These are phyloP conservation scores for Aspergillus felis DNA, from an alignment of 2,329 filamentous ascomycete genomes.

Conservation along the genomic window DNA sequence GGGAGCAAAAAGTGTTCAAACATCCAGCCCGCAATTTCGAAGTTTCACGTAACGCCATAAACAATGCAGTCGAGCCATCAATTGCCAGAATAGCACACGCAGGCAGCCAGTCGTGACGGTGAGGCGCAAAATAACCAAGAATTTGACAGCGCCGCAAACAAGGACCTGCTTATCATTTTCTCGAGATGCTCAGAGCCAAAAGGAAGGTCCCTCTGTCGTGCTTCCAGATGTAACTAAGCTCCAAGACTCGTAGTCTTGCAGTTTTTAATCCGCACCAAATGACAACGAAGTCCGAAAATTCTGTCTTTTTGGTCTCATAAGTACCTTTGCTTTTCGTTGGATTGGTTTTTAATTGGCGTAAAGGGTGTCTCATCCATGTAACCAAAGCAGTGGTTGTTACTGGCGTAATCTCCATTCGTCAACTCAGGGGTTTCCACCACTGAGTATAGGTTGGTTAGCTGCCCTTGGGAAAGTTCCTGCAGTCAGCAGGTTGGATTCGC, in stretches of 20 bases:
- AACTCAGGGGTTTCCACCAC: constrained; percentile 32
- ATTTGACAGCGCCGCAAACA: neutral
- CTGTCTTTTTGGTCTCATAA: neutral
- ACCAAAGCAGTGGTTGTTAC: neutral
- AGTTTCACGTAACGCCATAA: constrained; percentile 31
- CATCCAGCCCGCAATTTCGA: constrained; percentile 29
- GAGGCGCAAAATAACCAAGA: neutral
- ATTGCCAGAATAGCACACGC: neutral
- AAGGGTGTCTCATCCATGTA: neutral
- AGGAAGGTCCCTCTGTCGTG: neutral
- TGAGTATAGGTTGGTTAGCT: constrained; percentile 39
- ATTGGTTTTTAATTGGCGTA: neutral
- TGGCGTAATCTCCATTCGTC: neutral
- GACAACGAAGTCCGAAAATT: neutral
- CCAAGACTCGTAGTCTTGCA: neutral
- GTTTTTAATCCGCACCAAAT: neutral
- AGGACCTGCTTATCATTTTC: neutral
- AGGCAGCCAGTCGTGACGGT: neutral
- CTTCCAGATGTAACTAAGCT: neutral
- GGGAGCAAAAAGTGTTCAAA: constrained; percentile 21
- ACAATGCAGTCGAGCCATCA: constrained; percentile 24
- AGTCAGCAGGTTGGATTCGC: constrained; percentile 28
- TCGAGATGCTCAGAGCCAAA: neutral
- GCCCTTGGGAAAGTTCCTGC: constrained; percentile 32
- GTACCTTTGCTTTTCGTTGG: neutral